A percentile compares a stretch with the other conserved stretches of the same genome.
phyloP scores from a whole-genome alignment of 2,329 filamentous ascomycete genomes.

The Neonectria hederae region DNA sequence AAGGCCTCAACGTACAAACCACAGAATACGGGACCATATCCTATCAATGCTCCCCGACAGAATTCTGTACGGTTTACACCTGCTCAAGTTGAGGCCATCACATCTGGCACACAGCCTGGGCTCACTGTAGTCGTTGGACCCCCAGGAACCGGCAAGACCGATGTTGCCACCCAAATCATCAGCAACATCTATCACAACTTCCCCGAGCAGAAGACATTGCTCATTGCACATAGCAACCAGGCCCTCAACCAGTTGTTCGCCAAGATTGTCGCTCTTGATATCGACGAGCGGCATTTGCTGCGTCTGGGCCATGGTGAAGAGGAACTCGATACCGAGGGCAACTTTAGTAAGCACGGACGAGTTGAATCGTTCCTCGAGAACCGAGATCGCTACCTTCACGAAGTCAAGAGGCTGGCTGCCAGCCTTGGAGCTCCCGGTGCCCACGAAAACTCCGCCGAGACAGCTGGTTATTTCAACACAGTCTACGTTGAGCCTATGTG shows the following conservation, averaged over 20 bases:
- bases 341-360: slow-evolving; percentile 92
- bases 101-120: slow-evolving; percentile 92
- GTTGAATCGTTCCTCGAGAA: slow-evolving; percentile 97
- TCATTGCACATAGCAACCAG: slow-evolving; percentile 97
- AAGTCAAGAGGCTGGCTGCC: slow-evolving; percentile 86
- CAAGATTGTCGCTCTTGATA: slow-evolving; percentile 96
- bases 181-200: slow-evolving; percentile 99
- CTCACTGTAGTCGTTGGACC: slow-evolving; percentile 94
- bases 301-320: slow-evolving; percentile 95
- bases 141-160: slow-evolving; percentile 98
- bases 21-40: slow-evolving; percentile 89
- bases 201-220: slow-evolving; percentile 86
- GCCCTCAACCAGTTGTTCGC: slow-evolving; percentile 97
- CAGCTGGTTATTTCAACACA: slow-evolving; percentile 93
- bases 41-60: slow-evolving; percentile 80
- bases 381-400: slow-evolving; percentile 77
- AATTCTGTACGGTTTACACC: slow-evolving; percentile 91
- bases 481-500: slow-evolving; percentile 91
- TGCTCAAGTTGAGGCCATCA: slow-evolving; percentile 89
- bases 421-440: slow-evolving; percentile 89
- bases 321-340: slow-evolving; percentile 85
- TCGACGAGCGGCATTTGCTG: slow-evolving; percentile 92
- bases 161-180: slow-evolving; percentile 98
- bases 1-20: slow-evolving; percentile 91
- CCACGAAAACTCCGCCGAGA: slow-evolving; percentile 97